A percentile compares a stretch with the other conserved stretches of the same genome.
Conservation (phyloP, 345 rosid genomes). For the Lepidium africanum region DNA sequence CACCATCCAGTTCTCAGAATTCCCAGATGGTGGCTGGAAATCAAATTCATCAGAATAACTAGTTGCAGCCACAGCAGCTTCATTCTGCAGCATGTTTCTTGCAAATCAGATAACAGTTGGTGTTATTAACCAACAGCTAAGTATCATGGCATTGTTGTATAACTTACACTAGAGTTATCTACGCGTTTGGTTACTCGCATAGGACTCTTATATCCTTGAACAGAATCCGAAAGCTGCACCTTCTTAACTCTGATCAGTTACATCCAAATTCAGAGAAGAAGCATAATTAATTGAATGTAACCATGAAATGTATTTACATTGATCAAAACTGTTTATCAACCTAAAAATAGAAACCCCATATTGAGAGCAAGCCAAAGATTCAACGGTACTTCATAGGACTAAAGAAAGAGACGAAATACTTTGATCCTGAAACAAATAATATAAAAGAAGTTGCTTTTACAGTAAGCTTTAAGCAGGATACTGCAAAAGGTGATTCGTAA, state of each 20-base stretch:
- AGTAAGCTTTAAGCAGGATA: constrained; percentile 14
- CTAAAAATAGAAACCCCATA: constrained; percentile 19
- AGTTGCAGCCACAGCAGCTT: constrained; percentile 36
- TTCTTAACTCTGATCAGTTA: constrained; percentile 65
- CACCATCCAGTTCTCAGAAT: constrained; percentile 82
- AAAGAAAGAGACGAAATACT: not conserved
- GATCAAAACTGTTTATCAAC: not conserved
- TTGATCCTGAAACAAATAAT: constrained; percentile 1
- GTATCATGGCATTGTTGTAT: not conserved
- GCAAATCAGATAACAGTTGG: constrained; percentile 1
- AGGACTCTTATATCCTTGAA: constrained; percentile 73
- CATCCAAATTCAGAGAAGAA: constrained; percentile 2
- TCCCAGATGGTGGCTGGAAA: constrained; percentile 36
- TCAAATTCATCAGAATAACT: constrained; percentile 49
- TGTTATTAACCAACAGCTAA: not conserved
- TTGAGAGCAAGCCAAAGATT: not conserved
- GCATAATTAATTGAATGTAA: not conserved
- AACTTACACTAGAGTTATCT: constrained; percentile 46
- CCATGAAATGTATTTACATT: not conserved
- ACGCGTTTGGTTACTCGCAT: constrained; percentile 49
- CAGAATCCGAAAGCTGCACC: constrained; percentile 88
- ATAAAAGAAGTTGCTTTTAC: constrained; percentile 15
- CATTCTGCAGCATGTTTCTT: constrained; percentile 38
- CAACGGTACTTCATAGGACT: not conserved
- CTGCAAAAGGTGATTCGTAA: constrained; percentile 9